These are phyloP conservation scores for Acidiella bohemica DNA, from an alignment of 495 filamentous ascomycete genomes.

Conservation along the genomic window DNA sequence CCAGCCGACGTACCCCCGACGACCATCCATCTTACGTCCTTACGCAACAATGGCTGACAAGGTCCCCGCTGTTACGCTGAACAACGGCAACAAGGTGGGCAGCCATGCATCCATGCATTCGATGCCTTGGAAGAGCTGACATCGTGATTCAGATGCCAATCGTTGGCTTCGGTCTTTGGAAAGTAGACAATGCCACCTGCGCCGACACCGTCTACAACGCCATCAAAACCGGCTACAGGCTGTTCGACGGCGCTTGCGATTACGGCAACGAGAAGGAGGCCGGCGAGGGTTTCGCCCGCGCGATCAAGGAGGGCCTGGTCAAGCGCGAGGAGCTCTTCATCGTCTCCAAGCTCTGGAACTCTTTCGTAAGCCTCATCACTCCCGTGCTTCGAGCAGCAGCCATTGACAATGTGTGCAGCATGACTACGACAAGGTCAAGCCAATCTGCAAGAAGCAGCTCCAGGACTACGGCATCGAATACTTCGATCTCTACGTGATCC, in stretches of 20 bases:
- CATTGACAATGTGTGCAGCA: too few species aligned
- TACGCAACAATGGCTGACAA: conserved; percentile 32
- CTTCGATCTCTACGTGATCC: conserved; percentile 58
- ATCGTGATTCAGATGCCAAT: conserved; percentile 75
- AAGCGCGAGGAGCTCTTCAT: conserved; percentile 83
- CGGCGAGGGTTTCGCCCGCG: conserved; percentile 72
- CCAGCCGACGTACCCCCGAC: background rate
- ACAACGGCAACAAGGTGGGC: conserved; percentile 49
- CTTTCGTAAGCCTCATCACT: too few species aligned
- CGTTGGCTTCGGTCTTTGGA: conserved; percentile 76
- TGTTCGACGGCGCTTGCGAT: conserved; percentile 80
- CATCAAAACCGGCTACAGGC: conserved; percentile 76
- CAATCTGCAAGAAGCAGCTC: conserved; percentile 47
- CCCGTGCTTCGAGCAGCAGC: too few species aligned
- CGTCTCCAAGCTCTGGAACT: conserved; percentile 84
- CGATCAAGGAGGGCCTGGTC: conserved; percentile 74
- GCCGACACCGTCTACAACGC: conserved; percentile 76
- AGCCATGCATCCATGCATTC: too few species aligned
- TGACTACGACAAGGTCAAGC: conserved; percentile 45
- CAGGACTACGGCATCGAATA: conserved; percentile 49
- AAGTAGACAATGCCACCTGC: conserved; percentile 64
- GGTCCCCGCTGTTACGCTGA: conserved; percentile 61
- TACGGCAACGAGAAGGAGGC: conserved; percentile 82
- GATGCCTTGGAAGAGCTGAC: too few species aligned
- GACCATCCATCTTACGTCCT: conserved; percentile 11